Percentiles rank a stretch among this genome's conserved stretches.
These are phyloP conservation scores for Cladophialophora chaetospira DNA, from an alignment of 2,329 filamentous ascomycete species.

Conservation along the genomic window DNA sequence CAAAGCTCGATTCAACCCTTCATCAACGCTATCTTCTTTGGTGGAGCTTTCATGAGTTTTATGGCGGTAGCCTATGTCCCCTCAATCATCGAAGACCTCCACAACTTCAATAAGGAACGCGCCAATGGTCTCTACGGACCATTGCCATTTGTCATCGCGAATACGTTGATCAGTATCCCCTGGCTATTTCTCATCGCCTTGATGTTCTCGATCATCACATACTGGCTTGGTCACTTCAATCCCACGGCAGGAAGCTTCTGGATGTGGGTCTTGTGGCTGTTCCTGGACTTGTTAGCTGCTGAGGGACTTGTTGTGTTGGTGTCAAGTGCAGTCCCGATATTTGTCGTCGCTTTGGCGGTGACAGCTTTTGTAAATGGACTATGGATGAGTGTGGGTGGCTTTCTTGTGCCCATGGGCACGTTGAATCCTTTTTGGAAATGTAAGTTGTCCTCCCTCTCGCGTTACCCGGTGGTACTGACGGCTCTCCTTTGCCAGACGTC, in stretches of 20 bases:
- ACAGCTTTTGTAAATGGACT: constrained; percentile 85
- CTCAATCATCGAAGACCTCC: constrained; percentile 75
- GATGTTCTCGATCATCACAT: constrained; percentile 73
- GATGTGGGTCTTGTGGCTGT: constrained; percentile 79
- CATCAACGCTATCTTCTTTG: constrained; percentile 80
- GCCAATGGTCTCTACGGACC: constrained; percentile 80
- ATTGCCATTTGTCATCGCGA: constrained; percentile 70
- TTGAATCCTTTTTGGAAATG: constrained; percentile 78
- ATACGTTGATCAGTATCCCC: constrained; percentile 79
- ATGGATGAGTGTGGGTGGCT: constrained; percentile 86
- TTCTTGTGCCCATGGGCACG: constrained; percentile 71
- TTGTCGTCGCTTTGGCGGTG: constrained; percentile 76
- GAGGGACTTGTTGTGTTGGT: constrained; percentile 81
- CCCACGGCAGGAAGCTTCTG: constrained; percentile 68
- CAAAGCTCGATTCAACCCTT: constrained; percentile 78
- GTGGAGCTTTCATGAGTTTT: constrained; percentile 74
- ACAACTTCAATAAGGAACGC: constrained; percentile 73
- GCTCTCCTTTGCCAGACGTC: constrained; percentile 53
- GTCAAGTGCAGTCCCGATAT: constrained; percentile 71
- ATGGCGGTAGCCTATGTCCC: constrained; percentile 86
- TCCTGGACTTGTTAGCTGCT: constrained; percentile 78
- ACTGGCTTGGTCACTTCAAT: constrained; percentile 79
- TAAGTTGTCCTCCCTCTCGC: constrained; percentile 6
- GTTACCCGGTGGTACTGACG: not conserved
- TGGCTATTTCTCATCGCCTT: constrained; percentile 78